Percentiles rank a stretch among this genome's conserved stretches.
Conservation (phyloP, 768 basidiomycete genomes). For the Amanita muscaria region DNA sequence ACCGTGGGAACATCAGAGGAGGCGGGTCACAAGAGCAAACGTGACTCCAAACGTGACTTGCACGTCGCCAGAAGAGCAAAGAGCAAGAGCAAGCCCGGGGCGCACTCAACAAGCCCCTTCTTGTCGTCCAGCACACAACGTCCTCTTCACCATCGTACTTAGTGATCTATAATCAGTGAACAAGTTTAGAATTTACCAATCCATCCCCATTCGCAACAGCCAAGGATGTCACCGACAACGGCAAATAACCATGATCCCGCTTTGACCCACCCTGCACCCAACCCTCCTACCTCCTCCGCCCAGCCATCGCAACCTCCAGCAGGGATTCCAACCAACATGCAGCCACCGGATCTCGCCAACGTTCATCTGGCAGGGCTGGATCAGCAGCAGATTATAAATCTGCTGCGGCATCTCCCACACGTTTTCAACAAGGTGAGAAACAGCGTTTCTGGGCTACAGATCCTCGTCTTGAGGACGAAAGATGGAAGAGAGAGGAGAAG, state of each 20-base stretch:
- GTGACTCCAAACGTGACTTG: constrained; percentile 24
- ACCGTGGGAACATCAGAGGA: constrained; percentile 20
- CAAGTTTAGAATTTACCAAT: constrained; percentile 4
- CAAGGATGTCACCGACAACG: constrained; percentile 3
- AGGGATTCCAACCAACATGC: constrained; percentile 19
- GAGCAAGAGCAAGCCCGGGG: too few species aligned
- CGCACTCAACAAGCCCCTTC: too few species aligned
- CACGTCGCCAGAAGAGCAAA: too few species aligned
- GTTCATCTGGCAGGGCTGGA: constrained; percentile 31
- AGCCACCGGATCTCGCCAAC: constrained; percentile 18
- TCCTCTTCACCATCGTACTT: too few species aligned
- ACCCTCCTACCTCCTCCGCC: constrained; percentile 20
- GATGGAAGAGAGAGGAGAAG: constrained; percentile 8
- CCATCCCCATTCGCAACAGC: neutral
- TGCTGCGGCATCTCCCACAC: constrained; percentile 47
- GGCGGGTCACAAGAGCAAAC: constrained; percentile 22
- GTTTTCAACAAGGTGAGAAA: constrained; percentile 44
- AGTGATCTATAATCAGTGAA: too few species aligned
- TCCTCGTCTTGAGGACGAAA: neutral
- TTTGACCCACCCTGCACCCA: constrained; percentile 26
- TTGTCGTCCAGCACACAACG: too few species aligned
- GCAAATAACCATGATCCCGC: constrained; percentile 25
- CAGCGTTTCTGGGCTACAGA: neutral
- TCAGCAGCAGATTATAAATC: constrained; percentile 46
- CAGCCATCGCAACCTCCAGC: constrained; percentile 20